Evolutionary conservation across 257 asterid species (phyloP), one percentile per base, ranked within the genome.

Genomic region (Sherardia arvensis): DNA sequence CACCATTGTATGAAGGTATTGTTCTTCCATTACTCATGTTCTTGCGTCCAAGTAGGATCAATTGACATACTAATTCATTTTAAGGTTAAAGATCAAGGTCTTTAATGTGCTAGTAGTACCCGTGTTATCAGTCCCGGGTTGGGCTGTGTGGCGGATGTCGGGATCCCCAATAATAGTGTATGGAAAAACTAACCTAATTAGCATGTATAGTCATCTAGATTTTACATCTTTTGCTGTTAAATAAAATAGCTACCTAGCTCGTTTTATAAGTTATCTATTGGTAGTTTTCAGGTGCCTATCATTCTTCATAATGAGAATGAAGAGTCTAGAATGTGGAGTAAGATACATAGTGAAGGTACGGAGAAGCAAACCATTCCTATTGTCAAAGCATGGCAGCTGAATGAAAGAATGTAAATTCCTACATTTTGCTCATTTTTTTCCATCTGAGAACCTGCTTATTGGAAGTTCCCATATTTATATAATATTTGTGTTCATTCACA

Each of bases 321-420:
- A 64, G 87, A 83, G 77, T 89, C 96, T 64, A 74, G 73, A 71
- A 51, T 70, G 30, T 90, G 97, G 96, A 90, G 78, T 79, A 84
- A 77, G 77, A 77, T 87, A 64, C 72, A 74, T 57, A 84, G 88
- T 51, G 88, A 83, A 73, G 81, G 63, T 73, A 91, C 95, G 38
- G 68, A 81, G 79, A 76, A 75, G 72, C 84, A 86, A 67, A 77
- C 86, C 17, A 80, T 88, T 80, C 98, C 95, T 28, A 88, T 91
- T 58, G 73, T 88, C 66, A 80, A 83, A 78, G 95, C 96, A 51
- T 88, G 98, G 98, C 98, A 86, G 83, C 80, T 91, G 67, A 91
- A 88, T 60, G 98, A 91, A 76, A 83, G 96, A 88, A 91, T 88
- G 95, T 91, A 84, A 76, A 60, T 61, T 45, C 9, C 53, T 17